phyloP scores from a whole-genome alignment of 495 filamentous ascomycete genomes.

The Ramalina intermedia region DNA sequence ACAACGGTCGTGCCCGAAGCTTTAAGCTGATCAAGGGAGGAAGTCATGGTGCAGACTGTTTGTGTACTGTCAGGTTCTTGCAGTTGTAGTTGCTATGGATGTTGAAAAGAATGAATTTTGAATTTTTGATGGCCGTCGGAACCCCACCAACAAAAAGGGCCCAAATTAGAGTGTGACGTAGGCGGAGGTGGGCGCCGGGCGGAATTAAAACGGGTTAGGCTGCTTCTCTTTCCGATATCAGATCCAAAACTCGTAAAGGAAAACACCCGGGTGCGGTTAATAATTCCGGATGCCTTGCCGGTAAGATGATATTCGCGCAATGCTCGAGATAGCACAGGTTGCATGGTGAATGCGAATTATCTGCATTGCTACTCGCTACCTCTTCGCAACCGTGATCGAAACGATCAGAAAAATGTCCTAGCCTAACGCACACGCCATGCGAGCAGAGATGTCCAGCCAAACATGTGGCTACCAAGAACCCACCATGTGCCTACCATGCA shows the following conservation, averaged over 20 bases:
- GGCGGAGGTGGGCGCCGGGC: constrained; percentile 2
- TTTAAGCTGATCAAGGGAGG: constrained; percentile 91
- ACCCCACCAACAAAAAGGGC: too few species aligned
- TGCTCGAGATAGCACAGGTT: too few species aligned
- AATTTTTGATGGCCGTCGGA: too few species aligned
- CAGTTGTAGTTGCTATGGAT: not conserved
- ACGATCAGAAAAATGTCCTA: not conserved
- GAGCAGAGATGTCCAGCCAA: not conserved
- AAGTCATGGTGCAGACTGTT: constrained; percentile 45
- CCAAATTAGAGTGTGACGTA: not conserved
- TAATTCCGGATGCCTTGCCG: too few species aligned
- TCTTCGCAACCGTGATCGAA: too few species aligned
- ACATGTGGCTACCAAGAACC: not conserved
- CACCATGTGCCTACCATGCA: not conserved
- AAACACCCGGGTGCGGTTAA: too few species aligned
- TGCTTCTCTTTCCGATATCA: too few species aligned
- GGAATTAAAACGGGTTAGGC: not conserved
- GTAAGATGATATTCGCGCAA: too few species aligned
- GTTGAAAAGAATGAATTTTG: too few species aligned
- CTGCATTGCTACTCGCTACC: too few species aligned
- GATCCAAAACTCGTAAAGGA: too few species aligned
- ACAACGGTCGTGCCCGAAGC: constrained; percentile 92
- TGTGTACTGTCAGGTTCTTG: not conserved
- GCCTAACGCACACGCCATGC: constrained; percentile 1
- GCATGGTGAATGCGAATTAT: too few species aligned